A percentile compares a stretch with the other conserved stretches of the same genome.
phyloP scores from a whole-genome alignment of 495 filamentous ascomycete genomes.

The Opeltia flavorubescens region DNA sequence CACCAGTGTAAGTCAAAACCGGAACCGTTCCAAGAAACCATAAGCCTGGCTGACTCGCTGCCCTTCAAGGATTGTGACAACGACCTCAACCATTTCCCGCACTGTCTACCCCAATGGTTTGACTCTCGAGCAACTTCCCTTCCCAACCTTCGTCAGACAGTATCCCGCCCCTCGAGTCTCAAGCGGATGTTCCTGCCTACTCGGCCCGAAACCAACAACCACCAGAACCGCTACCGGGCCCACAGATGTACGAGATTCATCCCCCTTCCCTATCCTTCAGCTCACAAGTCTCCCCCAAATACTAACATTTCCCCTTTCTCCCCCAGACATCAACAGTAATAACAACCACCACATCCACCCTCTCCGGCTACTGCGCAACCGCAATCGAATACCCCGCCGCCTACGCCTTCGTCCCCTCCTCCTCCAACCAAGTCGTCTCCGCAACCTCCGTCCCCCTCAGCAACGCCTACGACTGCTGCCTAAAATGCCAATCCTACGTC shows the following conservation, averaged over 20 bases:
- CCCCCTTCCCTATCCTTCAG: background rate
- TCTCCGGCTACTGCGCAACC: constrained; percentile 1
- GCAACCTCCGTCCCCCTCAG: constrained; percentile 1
- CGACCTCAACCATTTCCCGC: constrained; percentile 4
- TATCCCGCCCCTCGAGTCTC: constrained; percentile 3
- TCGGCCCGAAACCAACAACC: constrained; percentile 1
- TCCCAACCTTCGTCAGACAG: constrained; percentile 1
- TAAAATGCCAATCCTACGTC: background rate
- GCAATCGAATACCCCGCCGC: constrained; percentile 3
- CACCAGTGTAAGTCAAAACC: background rate
- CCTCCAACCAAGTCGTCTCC: constrained; percentile 3
- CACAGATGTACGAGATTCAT: background rate
- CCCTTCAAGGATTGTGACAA: background rate
- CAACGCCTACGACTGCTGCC: constrained; percentile 3
- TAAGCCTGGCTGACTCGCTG: background rate
- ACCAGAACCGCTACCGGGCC: constrained; percentile 1
- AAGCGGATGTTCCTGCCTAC: constrained; percentile 4
- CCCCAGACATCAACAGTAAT: constrained; percentile 2
- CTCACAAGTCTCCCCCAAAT: background rate
- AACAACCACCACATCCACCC: constrained; percentile 1
- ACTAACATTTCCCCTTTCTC: background rate
- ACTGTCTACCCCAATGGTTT: constrained; percentile 1
- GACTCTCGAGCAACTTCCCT: constrained; percentile 3
- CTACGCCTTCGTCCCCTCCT: background rate
- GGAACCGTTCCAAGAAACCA: background rate